A percentile compares a stretch with the other conserved stretches of the same genome.
phyloP scores from a whole-genome alignment of 805 yeast species.

The Torulaspora indica region DNA sequence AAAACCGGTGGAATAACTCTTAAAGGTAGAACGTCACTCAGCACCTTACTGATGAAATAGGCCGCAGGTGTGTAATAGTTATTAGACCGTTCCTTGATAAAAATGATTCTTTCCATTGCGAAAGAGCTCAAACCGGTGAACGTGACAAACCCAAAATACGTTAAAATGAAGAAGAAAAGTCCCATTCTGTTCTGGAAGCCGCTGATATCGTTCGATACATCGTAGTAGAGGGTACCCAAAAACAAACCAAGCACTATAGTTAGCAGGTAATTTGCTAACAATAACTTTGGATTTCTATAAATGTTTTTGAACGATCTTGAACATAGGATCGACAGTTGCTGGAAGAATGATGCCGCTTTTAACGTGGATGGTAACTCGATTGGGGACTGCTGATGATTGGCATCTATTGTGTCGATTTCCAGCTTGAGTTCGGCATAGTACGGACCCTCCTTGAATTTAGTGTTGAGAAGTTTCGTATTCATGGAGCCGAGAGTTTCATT shows the following conservation, averaged over 20 bases:
- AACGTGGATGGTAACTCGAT: slow-evolving; percentile 15
- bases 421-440: slow-evolving; percentile 29
- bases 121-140: slow-evolving; percentile 88
- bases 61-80: slow-evolving; percentile 87
- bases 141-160: slow-evolving; percentile 91
- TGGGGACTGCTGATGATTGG: slow-evolving; percentile 16
- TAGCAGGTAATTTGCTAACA: slow-evolving; percentile 76
- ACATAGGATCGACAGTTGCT: slow-evolving; percentile 70
- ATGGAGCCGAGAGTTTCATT: slow-evolving; percentile 22
- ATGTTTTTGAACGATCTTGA: slow-evolving; percentile 88
- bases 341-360: slow-evolving; percentile 48
- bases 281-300: slow-evolving; percentile 86
- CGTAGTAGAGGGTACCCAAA: slow-evolving; percentile 80
- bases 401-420: slow-evolving; percentile 32
- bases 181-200: slow-evolving; percentile 97
- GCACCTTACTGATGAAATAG: slow-evolving; percentile 76
- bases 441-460: slow-evolving; percentile 35
- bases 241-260: slow-evolving; percentile 74
- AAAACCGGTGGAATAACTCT: slow-evolving; percentile 89
- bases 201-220: slow-evolving; percentile 80
- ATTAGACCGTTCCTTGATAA: slow-evolving; percentile 89
- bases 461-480: slow-evolving; percentile 25
- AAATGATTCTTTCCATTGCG: slow-evolving; percentile 81
- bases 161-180: slow-evolving; percentile 80
- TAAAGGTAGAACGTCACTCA: slow-evolving; percentile 90